These are phyloP conservation scores for Ceratocystis huliohia DNA, from an alignment of 2,329 filamentous ascomycete genomes.

Conservation along the genomic window DNA sequence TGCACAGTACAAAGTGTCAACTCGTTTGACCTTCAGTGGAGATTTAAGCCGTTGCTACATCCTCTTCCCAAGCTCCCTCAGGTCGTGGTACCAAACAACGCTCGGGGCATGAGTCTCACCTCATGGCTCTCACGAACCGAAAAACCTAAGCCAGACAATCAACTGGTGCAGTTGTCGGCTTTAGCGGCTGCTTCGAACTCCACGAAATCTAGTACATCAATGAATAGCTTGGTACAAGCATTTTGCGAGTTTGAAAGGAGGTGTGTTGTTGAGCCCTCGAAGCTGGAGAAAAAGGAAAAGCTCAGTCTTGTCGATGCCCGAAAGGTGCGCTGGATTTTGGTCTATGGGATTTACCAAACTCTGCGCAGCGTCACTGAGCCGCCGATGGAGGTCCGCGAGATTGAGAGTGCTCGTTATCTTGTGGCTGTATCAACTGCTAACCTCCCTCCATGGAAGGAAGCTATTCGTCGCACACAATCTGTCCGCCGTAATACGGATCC, in stretches of 20 bases:
- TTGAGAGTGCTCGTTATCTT: constrained; percentile 44
- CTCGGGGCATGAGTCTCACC: constrained; percentile 27
- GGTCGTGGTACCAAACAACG: constrained; percentile 17
- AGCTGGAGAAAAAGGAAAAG: constrained; percentile 24
- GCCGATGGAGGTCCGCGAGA: constrained; percentile 49
- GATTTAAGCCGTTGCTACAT: constrained; percentile 47
- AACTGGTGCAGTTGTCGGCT: constrained; percentile 40
- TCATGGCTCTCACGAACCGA: constrained; percentile 33
- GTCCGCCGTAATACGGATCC: constrained; percentile 21
- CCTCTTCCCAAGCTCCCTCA: constrained; percentile 56
- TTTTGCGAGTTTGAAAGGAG: constrained; percentile 60
- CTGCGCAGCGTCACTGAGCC: constrained; percentile 50
- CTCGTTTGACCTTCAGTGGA: constrained; percentile 51
- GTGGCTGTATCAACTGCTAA: constrained; percentile 34
- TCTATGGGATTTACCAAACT: constrained; percentile 64
- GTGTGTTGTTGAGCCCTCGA: constrained; percentile 27
- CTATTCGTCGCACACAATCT: constrained; percentile 24
- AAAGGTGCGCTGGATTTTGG: constrained; percentile 65
- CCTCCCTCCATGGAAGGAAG: constrained; percentile 37
- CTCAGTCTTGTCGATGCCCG: constrained; percentile 49
- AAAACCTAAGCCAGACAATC: constrained; percentile 36
- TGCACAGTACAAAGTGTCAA: constrained; percentile 56
- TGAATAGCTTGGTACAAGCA: constrained; percentile 49
- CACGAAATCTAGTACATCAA: constrained; percentile 29
- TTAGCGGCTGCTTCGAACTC: constrained; percentile 39